phyloP scores from a whole-genome alignment of 2,329 filamentous ascomycete species.

The Exutisphaerella laricina region DNA sequence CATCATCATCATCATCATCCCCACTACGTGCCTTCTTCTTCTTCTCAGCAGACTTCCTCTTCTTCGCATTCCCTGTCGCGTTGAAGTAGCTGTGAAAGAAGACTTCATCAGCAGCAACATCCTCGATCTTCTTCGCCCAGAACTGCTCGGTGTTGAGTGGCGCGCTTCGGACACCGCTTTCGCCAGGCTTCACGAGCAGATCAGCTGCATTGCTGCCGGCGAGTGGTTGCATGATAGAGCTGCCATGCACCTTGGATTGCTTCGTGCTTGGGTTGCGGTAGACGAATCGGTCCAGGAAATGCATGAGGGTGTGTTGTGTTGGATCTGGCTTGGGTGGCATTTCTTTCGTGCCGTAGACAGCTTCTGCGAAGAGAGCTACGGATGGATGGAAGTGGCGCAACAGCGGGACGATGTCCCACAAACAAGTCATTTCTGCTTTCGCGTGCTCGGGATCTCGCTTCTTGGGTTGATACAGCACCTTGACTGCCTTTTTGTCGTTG shows the following conservation, averaged over 20 bases:
- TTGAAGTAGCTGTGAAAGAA: conserved; percentile 99
- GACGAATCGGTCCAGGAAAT: conserved; percentile 98
- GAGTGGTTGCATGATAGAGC: conserved; percentile 95
- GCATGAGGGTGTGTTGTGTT: conserved; percentile 81
- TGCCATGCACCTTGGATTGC: conserved; percentile 58
- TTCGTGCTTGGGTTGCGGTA: conserved; percentile 84
- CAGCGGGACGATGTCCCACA: conserved; percentile 87
- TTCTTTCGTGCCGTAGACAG: conserved; percentile 62
- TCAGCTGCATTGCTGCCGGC: conserved; percentile 56
- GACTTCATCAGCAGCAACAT: conserved; percentile 84
- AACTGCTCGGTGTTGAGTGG: conserved; percentile 83
- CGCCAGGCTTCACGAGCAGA: conserved; percentile 56
- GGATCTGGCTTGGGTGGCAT: conserved; percentile 86
- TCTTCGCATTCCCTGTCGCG: conserved; percentile 52
- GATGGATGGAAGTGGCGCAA: conserved; percentile 87
- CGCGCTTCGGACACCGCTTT: conserved; percentile 34
- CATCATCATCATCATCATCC: conserved; percentile 41
- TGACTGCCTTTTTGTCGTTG: conserved; percentile 19
- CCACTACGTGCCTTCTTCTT: conserved; percentile 46
- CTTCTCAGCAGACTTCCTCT: conserved; percentile 52
- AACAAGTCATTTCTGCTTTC: conserved; percentile 84
- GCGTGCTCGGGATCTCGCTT: conserved; percentile 90
- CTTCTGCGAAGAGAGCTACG: conserved; percentile 73
- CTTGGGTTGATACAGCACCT: conserved; percentile 67
- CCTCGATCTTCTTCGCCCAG: conserved; percentile 82